Base-by-base conservation (phyloP, 192 early-diverging fungal genomes). In the Coemansia guatemalensis region DNA sequence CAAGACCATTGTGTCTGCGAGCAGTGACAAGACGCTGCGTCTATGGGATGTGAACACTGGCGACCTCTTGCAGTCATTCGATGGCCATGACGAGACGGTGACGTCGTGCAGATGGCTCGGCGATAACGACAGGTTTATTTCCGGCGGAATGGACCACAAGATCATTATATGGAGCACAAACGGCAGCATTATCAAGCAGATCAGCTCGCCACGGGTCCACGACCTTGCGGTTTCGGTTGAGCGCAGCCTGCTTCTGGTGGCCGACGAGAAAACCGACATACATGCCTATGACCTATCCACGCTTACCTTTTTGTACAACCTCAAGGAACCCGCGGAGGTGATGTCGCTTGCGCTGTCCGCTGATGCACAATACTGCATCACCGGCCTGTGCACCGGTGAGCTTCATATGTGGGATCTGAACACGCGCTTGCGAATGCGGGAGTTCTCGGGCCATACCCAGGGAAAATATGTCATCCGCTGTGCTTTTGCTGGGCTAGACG, bases 401-500 rank as follows among this genome's bases (percentile, higher is more conserved):
- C 88, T 97, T 41, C 92, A 96, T 72, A 72, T 98, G 65, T 98
- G 95, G 94, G 87, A 95, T 64, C 65, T 98, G 23, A 68, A 80
- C 30, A 78, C 89, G 33, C 78, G 76, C 48, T 68, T 76, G 29
- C 73, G 95, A n/a, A 82, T 90, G 8, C 88, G 87, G 22, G 89
- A 87, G 30, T 97, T 91, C 61, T 64, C 74, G 11, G 96, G 95
- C 0, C 90, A 81, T 21, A 49, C 55, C 44, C 95, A 97, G 71
- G 90, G 88, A 0, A 72, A 84, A 8, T 97, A 90, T 71, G 90
- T 96, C 27, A 96, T 99, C 60, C 85, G 96, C 54, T 94, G 91
- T 4, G 88, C 90, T 24, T 94, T 99, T 83, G 96, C 93, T 9
- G 95, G 96, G 12, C 61, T 84, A 23, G 78, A 90, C 52, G 86